Evolutionary conservation across 805 yeast genomes (phyloP), one percentile per base, ranked within the genome.

Genomic region (Hanseniaspora thailandica): DNA sequence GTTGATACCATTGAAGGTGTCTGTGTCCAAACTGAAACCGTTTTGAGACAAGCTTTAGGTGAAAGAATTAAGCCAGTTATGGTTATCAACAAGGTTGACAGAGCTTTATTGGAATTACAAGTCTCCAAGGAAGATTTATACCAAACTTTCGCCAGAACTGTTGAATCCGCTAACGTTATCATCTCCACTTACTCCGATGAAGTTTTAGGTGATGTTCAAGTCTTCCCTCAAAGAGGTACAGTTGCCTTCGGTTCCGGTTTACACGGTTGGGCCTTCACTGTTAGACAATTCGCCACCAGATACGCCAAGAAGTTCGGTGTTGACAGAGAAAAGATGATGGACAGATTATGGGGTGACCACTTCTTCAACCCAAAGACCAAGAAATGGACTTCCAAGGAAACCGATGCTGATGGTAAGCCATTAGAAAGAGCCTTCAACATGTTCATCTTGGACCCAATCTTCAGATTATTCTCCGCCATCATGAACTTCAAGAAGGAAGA

Each of bases 211-310:
- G 97, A 90, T 70, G 83, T 79, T 68, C 97, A 90, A 80, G 97
- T 90, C 62, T 90, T 84, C 95, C 98, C 98, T 76, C 94, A 90
- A 74, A 75, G 76, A 72, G 98, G 98, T 79, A 90, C 97, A 74
- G 96, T 90, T 71, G 98, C 98, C 66, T 90, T 90, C 76, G 97
- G 96, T 80, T 93, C 97, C 74, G 98, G 97, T 85, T 81, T 90
- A 71, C 98, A 90, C 83, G 98, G 98, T 76, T 90, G 98, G 98
- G 97, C 97, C 72, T 90, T 90, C 90, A 90, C 98, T 67, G 84
- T 90, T 71, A 87, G 98, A 77, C 97, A 90, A 81, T 90, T 90
- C 67, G 97, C 97, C 67, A 75, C 78, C 77, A 86, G 96, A 80
- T 90, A 93, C 83, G 81, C 96, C 73, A 88, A 89, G 88, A 93